These are phyloP conservation scores for Micractinium conductrix DNA, from an alignment of 139 green algal species.

Conservation along the genomic window DNA sequence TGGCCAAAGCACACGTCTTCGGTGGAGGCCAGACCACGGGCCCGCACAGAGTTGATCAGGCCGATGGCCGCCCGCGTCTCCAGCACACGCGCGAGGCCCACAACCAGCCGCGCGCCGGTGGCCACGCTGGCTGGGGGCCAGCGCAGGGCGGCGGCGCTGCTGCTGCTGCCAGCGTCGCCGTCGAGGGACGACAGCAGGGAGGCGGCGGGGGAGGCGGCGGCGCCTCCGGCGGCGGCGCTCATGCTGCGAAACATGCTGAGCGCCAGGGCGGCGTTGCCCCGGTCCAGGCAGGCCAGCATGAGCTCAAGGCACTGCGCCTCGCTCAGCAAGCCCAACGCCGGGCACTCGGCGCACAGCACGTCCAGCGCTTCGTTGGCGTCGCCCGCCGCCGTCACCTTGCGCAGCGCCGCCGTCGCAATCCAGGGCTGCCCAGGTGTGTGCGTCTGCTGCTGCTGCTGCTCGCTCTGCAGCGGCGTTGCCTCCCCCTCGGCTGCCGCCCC, in stretches of 20 bases:
- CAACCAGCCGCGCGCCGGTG: constrained; percentile 66
- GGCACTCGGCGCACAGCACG: constrained; percentile 12
- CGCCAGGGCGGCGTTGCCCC: constrained; percentile 70
- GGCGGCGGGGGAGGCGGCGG: background rate
- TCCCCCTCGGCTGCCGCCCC: background rate
- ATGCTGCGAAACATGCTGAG: constrained; percentile 75
- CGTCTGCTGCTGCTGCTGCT: background rate
- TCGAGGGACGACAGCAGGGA: constrained; percentile 32
- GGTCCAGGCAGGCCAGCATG: constrained; percentile 59
- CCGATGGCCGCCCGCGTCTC: constrained; percentile 77
- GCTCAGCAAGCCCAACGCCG: background rate
- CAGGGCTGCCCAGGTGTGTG: background rate
- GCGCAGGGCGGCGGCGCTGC: background rate
- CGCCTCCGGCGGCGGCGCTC: constrained; percentile 37
- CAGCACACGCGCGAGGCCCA: constrained; percentile 75
- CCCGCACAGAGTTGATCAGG: constrained; percentile 63
- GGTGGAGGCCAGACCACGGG: constrained; percentile 60
- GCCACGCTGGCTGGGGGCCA: constrained; percentile 72
- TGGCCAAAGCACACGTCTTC: constrained; percentile 78
- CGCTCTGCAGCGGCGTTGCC: background rate
- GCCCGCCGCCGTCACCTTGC: constrained; percentile 37
- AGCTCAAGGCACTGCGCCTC: constrained; percentile 45
- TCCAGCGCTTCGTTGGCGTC: constrained; percentile 33
- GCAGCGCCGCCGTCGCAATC: constrained; percentile 9
- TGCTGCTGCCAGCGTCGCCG: background rate